phyloP scores from a whole-genome alignment of 805 yeast species.

The Candida namnaoensis region DNA sequence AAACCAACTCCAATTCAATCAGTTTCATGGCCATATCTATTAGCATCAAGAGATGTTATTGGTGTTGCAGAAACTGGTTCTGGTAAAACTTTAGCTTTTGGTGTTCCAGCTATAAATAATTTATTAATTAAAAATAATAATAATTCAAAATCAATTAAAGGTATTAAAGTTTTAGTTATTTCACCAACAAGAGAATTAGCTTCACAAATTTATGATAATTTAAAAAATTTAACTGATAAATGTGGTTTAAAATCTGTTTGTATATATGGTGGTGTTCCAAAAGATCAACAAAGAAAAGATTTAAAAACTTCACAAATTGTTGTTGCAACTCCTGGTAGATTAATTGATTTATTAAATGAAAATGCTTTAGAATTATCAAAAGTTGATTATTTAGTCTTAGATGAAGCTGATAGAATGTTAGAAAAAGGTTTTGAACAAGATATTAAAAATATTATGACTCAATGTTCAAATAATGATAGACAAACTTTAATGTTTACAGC shows the following conservation, averaged over 20 bases:
- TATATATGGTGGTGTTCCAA: constrained; percentile 96
- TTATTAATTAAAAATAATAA: constrained; percentile 27
- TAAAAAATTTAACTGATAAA: constrained; percentile 51
- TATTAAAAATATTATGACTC: constrained; percentile 72
- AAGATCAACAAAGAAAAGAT: constrained; percentile 77
- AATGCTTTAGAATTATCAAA: constrained; percentile 64
- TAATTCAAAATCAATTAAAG: constrained; percentile 22
- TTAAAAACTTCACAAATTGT: constrained; percentile 66
- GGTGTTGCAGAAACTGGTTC: constrained; percentile 99
- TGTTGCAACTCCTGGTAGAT: constrained; percentile 97
- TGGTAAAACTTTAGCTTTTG: constrained; percentile 95
- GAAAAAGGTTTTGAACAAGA: constrained; percentile 98
- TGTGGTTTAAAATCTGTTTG: constrained; percentile 68
- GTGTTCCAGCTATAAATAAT: constrained; percentile 89
- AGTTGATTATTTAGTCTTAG: constrained; percentile 77
- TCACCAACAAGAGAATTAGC: constrained; percentile 99
- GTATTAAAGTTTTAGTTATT: constrained; percentile 70
- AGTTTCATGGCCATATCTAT: constrained; percentile 86
- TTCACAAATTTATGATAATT: constrained; percentile 82
- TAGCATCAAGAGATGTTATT: constrained; percentile 74
- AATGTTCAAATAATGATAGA: constrained; percentile 42
- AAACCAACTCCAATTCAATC: constrained; percentile 96
- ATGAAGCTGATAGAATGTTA: constrained; percentile 98
- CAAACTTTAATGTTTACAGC: constrained; percentile 99
- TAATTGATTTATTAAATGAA: constrained; percentile 83